These are phyloP conservation scores for Nitzschia inconspicua DNA, from an alignment of 108 stramenopile species.

Conservation along the genomic window DNA sequence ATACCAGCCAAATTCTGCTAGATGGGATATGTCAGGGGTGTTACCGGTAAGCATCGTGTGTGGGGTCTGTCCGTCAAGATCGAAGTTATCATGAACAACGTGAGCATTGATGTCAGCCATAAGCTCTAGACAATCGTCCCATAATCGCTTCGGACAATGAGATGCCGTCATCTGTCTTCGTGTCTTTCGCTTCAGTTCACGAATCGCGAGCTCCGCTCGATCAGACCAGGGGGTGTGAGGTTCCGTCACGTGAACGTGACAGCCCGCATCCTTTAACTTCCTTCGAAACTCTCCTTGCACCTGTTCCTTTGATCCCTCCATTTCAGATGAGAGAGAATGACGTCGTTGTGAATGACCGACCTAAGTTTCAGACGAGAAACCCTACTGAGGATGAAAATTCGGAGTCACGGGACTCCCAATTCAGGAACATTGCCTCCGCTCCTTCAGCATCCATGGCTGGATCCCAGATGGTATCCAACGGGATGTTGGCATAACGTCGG, in stretches of 20 bases:
- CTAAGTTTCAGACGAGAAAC: slow-evolving; percentile 26
- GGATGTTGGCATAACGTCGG: too few relatives aligned
- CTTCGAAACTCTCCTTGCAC: slow-evolving; percentile 14
- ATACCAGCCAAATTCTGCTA: slow-evolving; percentile 34
- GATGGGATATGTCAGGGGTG: slow-evolving; percentile 39
- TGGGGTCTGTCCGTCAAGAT: neutral
- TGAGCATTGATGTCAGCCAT: slow-evolving; percentile 17
- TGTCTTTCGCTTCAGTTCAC: neutral
- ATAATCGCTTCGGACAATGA: neutral
- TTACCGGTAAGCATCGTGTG: slow-evolving; percentile 8
- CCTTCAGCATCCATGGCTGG: too few relatives aligned
- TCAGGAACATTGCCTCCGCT: too few relatives aligned
- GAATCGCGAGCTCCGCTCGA: neutral
- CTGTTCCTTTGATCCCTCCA: slow-evolving; percentile 24
- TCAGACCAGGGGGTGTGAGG: neutral
- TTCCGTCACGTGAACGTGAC: slow-evolving; percentile 14
- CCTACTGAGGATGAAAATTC: too few relatives aligned
- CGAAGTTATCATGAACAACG: neutral
- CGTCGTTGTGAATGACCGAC: slow-evolving; percentile 11
- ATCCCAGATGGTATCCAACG: too few relatives aligned
- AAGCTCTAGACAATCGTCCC: slow-evolving; percentile 26
- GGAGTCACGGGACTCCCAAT: too few relatives aligned
- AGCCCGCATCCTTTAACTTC: slow-evolving; percentile 19
- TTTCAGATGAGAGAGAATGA: slow-evolving; percentile 25
- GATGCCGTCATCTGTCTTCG: neutral